Conservation (phyloP, 2,329 filamentous ascomycete species). For the Neopestalotiopsis rosae region DNA sequence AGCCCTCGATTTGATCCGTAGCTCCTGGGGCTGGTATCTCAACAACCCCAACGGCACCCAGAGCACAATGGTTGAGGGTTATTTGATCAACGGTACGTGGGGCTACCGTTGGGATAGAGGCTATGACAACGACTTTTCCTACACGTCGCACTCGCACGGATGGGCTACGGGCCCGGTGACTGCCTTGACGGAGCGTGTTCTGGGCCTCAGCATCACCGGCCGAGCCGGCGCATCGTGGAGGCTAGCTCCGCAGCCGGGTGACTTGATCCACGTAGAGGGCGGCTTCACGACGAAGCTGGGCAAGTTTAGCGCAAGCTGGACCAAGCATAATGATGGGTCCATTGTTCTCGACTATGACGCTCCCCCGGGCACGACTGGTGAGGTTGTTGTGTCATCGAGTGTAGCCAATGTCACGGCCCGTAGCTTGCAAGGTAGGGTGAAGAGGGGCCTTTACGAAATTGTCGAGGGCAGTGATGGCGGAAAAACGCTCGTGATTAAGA, state of each 20-base stretch:
- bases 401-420: background rate
- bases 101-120: slow-evolving; percentile 59
- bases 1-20: slow-evolving; percentile 60
- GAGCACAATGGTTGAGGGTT: slow-evolving; percentile 65
- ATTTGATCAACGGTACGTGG: slow-evolving; percentile 59
- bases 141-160: slow-evolving; percentile 55
- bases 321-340: slow-evolving; percentile 18
- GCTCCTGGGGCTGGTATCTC: slow-evolving; percentile 66
- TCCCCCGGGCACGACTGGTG: slow-evolving; percentile 31
- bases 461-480: background rate
- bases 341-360: slow-evolving; percentile 31
- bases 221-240: slow-evolving; percentile 42
- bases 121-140: slow-evolving; percentile 53
- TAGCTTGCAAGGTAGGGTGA: background rate
- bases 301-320: slow-evolving; percentile 41
- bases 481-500: slow-evolving; percentile 4
- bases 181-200: slow-evolving; percentile 48
- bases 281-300: slow-evolving; percentile 46
- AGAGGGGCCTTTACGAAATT: background rate
- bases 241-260: slow-evolving; percentile 45
- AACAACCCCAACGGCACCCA: slow-evolving; percentile 61
- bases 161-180: slow-evolving; percentile 55
- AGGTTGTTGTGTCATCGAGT: slow-evolving; percentile 30
- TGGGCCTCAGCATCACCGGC: slow-evolving; percentile 46
- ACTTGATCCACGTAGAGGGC: slow-evolving; percentile 43